Evolutionary conservation across 805 yeast species (phyloP), one percentile per base, ranked within the genome.

Genomic region (Lipomyces kockii): DNA sequence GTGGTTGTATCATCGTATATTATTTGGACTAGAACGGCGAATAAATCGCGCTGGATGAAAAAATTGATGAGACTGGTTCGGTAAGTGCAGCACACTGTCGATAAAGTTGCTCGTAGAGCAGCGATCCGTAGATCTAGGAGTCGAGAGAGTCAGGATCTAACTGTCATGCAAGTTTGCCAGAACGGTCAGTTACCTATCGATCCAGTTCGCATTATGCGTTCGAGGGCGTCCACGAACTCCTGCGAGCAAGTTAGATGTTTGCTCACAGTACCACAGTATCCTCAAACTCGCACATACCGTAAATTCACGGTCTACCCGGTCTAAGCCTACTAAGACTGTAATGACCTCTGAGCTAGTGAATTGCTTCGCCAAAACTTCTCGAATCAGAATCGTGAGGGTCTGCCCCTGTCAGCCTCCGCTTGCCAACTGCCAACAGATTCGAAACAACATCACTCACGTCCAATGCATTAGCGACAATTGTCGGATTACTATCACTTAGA

Each of bases 21-120:
- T 34, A 80, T 71, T 11, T 65, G 65, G 60, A 80, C 71, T 17
- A 80, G 70, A 0, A 81, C 75, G 14, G 78, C 75, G 65, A 80
- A 80, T 67, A 80, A 72, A 69, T 80, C 80, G 46, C 76, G 76
- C 17, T 77, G 75, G 32, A 75, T 65, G 63, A 81, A 79, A 64
- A 74, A 74, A 9, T 78, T 68, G 17, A 75, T 74, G 8, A 80
- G 72, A 20, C 74, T 65, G 11, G 83, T 78, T n/a, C 76, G 75
- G 60, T 71, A 75, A 1, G 78, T 67, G 5, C 75, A 74, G 2
- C 77, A 76, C 0, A 77, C 80, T 0, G 77, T 71, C 3, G 76
- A 70, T 1, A 74, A 69, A 6, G 76, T 60, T 0, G 79, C 72
- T 6, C 76, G 72, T 9, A 77, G 71, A 2, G 79, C 79, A 7